A percentile compares a stretch with the other conserved stretches of the same genome.
Conservation (phyloP, 2,329 filamentous ascomycete genomes). For the Aspergillus sp. region DNA sequence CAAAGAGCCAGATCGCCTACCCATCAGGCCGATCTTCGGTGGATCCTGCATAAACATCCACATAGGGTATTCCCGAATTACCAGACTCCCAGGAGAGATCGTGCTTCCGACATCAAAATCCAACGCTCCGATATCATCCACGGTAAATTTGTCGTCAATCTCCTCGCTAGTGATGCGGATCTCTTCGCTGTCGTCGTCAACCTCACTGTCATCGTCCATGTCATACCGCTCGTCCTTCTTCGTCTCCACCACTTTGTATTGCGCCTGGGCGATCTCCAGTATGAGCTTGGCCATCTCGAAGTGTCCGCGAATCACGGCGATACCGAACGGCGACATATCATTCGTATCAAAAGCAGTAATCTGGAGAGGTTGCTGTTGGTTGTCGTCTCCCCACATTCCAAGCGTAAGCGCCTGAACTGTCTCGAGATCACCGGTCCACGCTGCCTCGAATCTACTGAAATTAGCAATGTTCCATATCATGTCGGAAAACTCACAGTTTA, state of each 20-base stretch:
- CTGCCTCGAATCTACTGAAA: slow-evolving; percentile 56
- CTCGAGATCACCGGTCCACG: slow-evolving; percentile 67
- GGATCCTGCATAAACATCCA: slow-evolving; percentile 20
- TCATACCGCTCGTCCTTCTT: slow-evolving; percentile 42
- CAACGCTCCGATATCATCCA: slow-evolving; percentile 72
- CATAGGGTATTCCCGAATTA: slow-evolving; percentile 44
- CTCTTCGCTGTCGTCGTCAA: slow-evolving; percentile 4
- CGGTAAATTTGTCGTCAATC: slow-evolving; percentile 67
- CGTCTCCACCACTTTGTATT: slow-evolving; percentile 62
- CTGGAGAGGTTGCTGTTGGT: slow-evolving; percentile 60
- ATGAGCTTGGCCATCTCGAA: slow-evolving; percentile 63
- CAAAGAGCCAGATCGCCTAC: neutral
- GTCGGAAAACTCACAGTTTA: slow-evolving; percentile 53
- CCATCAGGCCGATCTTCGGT: neutral
- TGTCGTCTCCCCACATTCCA: slow-evolving; percentile 41
- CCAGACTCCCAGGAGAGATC: slow-evolving; percentile 54
- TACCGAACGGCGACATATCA: slow-evolving; percentile 61
- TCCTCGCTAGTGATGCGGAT: slow-evolving; percentile 49
- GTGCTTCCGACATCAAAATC: slow-evolving; percentile 67
- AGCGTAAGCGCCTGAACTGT: slow-evolving; percentile 50
- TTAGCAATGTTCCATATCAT: slow-evolving; percentile 42
- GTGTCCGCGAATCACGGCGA: slow-evolving; percentile 68
- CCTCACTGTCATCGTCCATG: slow-evolving; percentile 31
- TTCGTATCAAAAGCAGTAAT: slow-evolving; percentile 59
- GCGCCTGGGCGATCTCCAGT: slow-evolving; percentile 67